These are phyloP conservation scores for Neoboletus magnificus DNA, from an alignment of 768 basidiomycete genomes.

Conservation along the genomic window DNA sequence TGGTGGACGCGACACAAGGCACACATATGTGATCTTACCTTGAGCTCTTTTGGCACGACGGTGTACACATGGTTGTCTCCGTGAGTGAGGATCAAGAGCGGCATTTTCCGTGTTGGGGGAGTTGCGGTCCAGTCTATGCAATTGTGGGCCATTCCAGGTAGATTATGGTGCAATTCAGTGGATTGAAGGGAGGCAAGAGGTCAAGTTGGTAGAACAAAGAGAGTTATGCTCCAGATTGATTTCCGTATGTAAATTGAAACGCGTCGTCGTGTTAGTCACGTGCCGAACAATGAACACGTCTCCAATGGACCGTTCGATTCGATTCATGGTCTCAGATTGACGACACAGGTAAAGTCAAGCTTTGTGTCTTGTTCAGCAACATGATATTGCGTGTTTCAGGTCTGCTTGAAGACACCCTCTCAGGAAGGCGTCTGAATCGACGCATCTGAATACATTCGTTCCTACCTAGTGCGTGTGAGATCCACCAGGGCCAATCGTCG, in stretches of 20 bases:
- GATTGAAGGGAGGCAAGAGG: no score
- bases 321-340: no score
- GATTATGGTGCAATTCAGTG: not conserved
- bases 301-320: no score
- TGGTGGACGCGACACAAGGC: not conserved
- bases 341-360: no score
- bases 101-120: conserved; percentile 20
- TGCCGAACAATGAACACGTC: no score
- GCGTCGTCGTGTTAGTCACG: conserved; percentile 10
- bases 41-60: conserved; percentile 12
- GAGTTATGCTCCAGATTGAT: not conserved
- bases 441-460: not conserved
- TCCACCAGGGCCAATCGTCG: not conserved
- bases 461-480: not conserved
- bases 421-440: not conserved
- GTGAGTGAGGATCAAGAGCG: conserved; percentile 16
- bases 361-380: not conserved
- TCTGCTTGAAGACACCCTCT: not conserved
- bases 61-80: conserved; percentile 21
- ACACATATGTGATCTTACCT: conserved; percentile 3
- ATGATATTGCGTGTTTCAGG: not conserved
- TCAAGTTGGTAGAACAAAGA: not conserved
- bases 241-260: not conserved
- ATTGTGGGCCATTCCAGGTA: conserved; percentile 20
- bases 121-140: conserved; percentile 24